Evolutionary conservation across 495 filamentous ascomycete genomes (phyloP).

Genomic region (Thermothielavioides terrestris): DNA sequence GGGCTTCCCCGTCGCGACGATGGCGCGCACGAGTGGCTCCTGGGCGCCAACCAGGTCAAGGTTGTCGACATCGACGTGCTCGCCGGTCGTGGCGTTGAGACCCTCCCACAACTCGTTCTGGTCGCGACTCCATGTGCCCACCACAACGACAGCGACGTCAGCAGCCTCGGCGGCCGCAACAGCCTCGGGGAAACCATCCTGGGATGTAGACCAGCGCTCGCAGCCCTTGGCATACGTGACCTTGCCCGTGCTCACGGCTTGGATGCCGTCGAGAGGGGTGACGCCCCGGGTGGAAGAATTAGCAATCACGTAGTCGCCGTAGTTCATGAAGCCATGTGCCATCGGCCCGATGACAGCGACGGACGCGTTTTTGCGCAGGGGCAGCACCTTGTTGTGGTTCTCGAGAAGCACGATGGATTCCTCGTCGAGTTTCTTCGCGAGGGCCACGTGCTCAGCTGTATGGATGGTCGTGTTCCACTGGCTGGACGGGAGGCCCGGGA

Average conservation of each 20-base stretch:
- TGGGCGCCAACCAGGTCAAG: slow-evolving; percentile 64
- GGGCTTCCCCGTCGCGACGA: slow-evolving; percentile 55
- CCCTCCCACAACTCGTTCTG: slow-evolving; percentile 59
- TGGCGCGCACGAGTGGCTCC: slow-evolving; percentile 52
- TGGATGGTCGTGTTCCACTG: slow-evolving; percentile 50
- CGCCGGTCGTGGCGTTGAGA: slow-evolving; percentile 62
- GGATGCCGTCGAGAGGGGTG: slow-evolving; percentile 59
- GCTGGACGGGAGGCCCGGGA: slow-evolving; percentile 42
- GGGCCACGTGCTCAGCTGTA: slow-evolving; percentile 43
- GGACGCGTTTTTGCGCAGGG: slow-evolving; percentile 49
- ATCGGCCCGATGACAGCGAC: slow-evolving; percentile 69
- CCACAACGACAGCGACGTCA: slow-evolving; percentile 61
- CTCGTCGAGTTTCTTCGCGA: slow-evolving; percentile 53
- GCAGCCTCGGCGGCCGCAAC: slow-evolving; percentile 53
- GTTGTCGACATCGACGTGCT: slow-evolving; percentile 55
- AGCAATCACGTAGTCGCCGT: slow-evolving; percentile 61
- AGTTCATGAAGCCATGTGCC: slow-evolving; percentile 63
- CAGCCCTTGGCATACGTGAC: slow-evolving; percentile 61
- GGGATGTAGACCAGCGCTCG: slow-evolving; percentile 61
- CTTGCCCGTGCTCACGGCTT: slow-evolving; percentile 44
- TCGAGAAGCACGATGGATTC: slow-evolving; percentile 65
- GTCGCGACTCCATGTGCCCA: slow-evolving; percentile 65
- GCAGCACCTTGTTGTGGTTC: slow-evolving; percentile 53
- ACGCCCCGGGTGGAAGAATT: slow-evolving; percentile 51
- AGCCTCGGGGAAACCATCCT: slow-evolving; percentile 54